phyloP scores from a whole-genome alignment of 148 eudicot genomes.

The Chenopodium formosanum region DNA sequence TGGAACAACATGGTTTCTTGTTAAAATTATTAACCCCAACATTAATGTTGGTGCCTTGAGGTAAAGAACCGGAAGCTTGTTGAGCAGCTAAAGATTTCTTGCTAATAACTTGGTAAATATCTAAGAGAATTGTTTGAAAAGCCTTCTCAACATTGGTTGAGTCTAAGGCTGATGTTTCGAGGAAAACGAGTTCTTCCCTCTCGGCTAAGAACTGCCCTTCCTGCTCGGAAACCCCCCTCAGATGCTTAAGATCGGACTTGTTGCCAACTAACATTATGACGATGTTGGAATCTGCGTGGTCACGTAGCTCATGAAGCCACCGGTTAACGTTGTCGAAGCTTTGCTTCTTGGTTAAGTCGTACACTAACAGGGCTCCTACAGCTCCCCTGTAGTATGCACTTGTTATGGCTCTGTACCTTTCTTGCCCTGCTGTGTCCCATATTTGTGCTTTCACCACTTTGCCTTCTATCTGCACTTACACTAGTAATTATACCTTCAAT shows the following conservation, averaged over 20 bases:
- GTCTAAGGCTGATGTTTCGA: slow-evolving; percentile 76
- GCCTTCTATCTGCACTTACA: slow-evolving; percentile 59
- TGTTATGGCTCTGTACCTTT: slow-evolving; percentile 78
- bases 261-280: slow-evolving; percentile 81
- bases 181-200: slow-evolving; percentile 58
- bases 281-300: slow-evolving; percentile 71
- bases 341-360: slow-evolving; percentile 59
- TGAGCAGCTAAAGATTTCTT: slow-evolving; percentile 72
- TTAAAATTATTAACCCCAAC: slow-evolving; percentile 26
- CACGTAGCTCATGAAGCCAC: slow-evolving; percentile 74
- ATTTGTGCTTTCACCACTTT: slow-evolving; percentile 73
- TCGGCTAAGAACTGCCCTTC: slow-evolving; percentile 53
- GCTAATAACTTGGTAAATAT: slow-evolving; percentile 60
- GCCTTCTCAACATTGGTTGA: slow-evolving; percentile 68
- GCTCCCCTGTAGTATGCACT: slow-evolving; percentile 90
- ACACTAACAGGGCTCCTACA: slow-evolving; percentile 41
- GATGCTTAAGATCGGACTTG: slow-evolving; percentile 63
- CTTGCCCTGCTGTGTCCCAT: slow-evolving; percentile 63
- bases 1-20: slow-evolving; percentile 27
- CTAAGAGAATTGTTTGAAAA: slow-evolving; percentile 57
- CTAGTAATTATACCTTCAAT: not conserved
- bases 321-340: slow-evolving; percentile 64
- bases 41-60: slow-evolving; percentile 60
- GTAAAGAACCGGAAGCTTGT: slow-evolving; percentile 45
- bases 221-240: slow-evolving; percentile 46